Conservation (phyloP, 2,329 filamentous ascomycete species). For the Colletotrichum tabaci region DNA sequence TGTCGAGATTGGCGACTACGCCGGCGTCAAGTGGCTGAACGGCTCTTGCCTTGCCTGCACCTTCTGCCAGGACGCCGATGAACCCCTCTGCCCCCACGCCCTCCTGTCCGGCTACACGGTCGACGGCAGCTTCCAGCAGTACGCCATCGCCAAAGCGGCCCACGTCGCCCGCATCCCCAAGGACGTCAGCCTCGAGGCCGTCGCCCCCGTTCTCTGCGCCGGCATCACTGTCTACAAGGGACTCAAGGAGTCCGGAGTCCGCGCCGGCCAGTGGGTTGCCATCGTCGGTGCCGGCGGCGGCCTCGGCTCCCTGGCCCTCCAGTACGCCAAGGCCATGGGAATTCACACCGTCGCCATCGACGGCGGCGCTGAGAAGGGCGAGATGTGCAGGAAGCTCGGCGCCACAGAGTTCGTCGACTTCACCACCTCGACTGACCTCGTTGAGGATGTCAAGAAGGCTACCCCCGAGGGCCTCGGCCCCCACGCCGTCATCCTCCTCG, state of each 20-base stretch:
- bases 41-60: slow-evolving; percentile 86
- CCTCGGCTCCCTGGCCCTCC: slow-evolving; percentile 83
- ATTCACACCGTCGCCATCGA: slow-evolving; percentile 86
- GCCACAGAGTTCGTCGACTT: slow-evolving; percentile 87
- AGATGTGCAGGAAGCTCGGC: slow-evolving; percentile 79
- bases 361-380: slow-evolving; percentile 83
- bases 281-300: slow-evolving; percentile 91
- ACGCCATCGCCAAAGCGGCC: slow-evolving; percentile 87
- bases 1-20: slow-evolving; percentile 86
- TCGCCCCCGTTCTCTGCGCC: slow-evolving; percentile 86
- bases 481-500: slow-evolving; percentile 88
- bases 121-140: slow-evolving; percentile 89
- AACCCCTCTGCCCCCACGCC: slow-evolving; percentile 84
- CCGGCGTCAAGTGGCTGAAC: slow-evolving; percentile 95
- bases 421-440: slow-evolving; percentile 79
- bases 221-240: slow-evolving; percentile 93
- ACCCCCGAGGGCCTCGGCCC: slow-evolving; percentile 87
- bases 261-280: slow-evolving; percentile 83
- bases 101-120: slow-evolving; percentile 91
- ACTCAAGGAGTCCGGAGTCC: slow-evolving; percentile 85
- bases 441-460: slow-evolving; percentile 86
- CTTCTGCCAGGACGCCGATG: slow-evolving; percentile 86
- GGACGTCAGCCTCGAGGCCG: slow-evolving; percentile 80
- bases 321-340: slow-evolving; percentile 95
- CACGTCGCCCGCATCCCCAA: slow-evolving; percentile 88